Evolutionary conservation across 352 stramenopile species (phyloP).

Genomic region (Thalassiosira livingstoniorum): DNA sequence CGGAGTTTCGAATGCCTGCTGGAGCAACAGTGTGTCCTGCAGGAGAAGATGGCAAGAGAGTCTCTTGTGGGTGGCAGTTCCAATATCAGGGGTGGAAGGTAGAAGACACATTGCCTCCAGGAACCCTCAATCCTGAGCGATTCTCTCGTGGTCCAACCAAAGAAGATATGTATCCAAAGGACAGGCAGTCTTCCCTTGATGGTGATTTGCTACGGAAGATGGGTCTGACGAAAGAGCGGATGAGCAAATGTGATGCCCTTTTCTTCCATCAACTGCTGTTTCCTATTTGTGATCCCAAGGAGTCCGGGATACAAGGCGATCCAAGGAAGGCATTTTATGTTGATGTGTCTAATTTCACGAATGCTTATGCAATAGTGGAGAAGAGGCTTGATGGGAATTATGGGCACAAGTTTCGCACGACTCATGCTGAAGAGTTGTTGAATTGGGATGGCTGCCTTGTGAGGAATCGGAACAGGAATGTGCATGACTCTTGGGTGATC

Average conservation of each 20-base stretch:
- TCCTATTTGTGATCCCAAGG: constrained; percentile 12
- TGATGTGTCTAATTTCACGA: background rate
- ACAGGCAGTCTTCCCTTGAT: constrained; percentile 4
- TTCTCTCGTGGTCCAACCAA: background rate
- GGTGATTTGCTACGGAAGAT: background rate
- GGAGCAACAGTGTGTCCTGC: constrained; percentile 3
- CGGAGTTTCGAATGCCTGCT: background rate
- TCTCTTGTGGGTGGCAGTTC: background rate
- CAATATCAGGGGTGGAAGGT: background rate
- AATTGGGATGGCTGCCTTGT: background rate
- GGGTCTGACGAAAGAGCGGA: background rate
- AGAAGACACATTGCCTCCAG: background rate
- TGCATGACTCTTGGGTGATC: background rate
- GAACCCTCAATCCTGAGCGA: background rate
- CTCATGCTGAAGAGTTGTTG: background rate
- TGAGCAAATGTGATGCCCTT: background rate
- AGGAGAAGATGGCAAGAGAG: background rate
- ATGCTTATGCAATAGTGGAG: background rate
- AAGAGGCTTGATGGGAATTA: background rate
- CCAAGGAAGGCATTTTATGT: background rate
- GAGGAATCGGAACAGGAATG: background rate
- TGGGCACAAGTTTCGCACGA: background rate
- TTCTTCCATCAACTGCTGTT: constrained; percentile 24
- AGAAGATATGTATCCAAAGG: background rate
- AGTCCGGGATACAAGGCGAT: background rate